These are phyloP conservation scores for Aspergillus wentii DNA, from an alignment of 495 filamentous ascomycete species.

Conservation along the genomic window DNA sequence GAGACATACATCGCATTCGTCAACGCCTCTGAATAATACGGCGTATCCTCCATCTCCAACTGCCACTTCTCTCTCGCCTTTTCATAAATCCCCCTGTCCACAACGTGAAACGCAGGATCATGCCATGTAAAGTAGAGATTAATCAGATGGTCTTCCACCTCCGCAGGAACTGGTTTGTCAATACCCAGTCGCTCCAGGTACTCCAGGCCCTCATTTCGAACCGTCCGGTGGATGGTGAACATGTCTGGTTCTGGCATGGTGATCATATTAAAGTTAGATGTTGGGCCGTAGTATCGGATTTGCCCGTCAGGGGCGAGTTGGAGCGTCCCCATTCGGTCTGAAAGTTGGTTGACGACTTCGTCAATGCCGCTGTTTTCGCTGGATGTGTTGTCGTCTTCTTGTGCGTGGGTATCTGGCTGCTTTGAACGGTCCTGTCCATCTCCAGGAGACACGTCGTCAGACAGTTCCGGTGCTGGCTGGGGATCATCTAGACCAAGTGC, in stretches of 20 bases:
- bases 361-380: too few relatives aligned
- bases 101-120: constrained; percentile 25
- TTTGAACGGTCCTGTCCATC: constrained; percentile 29
- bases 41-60: constrained; percentile 4
- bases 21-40: constrained; percentile 21
- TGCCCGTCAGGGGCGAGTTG: constrained; percentile 23
- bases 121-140: constrained; percentile 34
- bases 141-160: constrained; percentile 23
- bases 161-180: constrained; percentile 10
- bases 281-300: constrained; percentile 22
- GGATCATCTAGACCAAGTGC: constrained; percentile 29
- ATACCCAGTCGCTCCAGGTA: constrained; percentile 15
- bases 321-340: constrained; percentile 25
- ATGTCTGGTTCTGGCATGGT: constrained; percentile 11
- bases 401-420: constrained; percentile 39
- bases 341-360: neutral
- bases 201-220: constrained; percentile 17
- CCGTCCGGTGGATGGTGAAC: constrained; percentile 8
- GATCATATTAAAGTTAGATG: constrained; percentile 19
- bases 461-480: constrained; percentile 26
- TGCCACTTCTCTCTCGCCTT: constrained; percentile 4
- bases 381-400: constrained; percentile 37
- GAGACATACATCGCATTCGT: constrained; percentile 22
- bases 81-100: constrained; percentile 19
- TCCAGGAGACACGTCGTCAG: constrained; percentile 15